Base-by-base conservation (phyloP, 2,329 filamentous ascomycete genomes). In the Erysiphe neolycopersici region DNA sequence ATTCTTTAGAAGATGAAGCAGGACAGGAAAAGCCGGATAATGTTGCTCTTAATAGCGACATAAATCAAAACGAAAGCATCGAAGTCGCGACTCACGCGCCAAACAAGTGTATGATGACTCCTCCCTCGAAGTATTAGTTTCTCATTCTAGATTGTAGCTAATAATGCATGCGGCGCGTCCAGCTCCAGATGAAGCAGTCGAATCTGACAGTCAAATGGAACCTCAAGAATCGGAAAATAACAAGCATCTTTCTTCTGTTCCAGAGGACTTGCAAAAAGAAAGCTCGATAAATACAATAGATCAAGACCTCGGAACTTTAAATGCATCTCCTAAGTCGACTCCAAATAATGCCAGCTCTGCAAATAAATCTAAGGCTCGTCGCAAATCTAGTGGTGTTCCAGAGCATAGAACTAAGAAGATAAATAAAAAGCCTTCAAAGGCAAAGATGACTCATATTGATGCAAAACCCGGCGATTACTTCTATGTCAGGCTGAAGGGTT, bases 401-500 rank as follows among this genome's bases (percentile, higher is more conserved):
- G 73, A 78, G 50, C 65, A 73, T 60, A 84, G 80, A 62, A 65
- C 61, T 53, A 85, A 84, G 66, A 85, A 85, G 48, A 66, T 84
- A 48, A 89, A 74, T 64, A 82, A 78, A 64, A 93, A 89, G 67
- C 79, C 75, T 57, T 85, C 80, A 41, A 76, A 76, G 62, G 67
- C 69, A 48, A 76, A 76, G 56, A 66, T 79, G 49, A 69, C 69
- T 38, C 71, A 83, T 52, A 67, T 82, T 43, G 73, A 93, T 57
- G 85, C 82, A 49, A 69, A 92, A 64, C 81, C 89, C 4, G 89
- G 91, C 52, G 79, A 95, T 54, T 79, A 85, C 61, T 95, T 79
- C 62, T 76, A 92, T 56, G 83, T 91, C 50, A 81, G 85, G 60
- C 75, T 98, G 60, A 93, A 91, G 67, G 89, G 87, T 47, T 92